Percentiles rank a stretch among this genome's conserved stretches.
Conservation (phyloP, 2,329 filamentous ascomycete genomes). For the Seiridium unicorne region DNA sequence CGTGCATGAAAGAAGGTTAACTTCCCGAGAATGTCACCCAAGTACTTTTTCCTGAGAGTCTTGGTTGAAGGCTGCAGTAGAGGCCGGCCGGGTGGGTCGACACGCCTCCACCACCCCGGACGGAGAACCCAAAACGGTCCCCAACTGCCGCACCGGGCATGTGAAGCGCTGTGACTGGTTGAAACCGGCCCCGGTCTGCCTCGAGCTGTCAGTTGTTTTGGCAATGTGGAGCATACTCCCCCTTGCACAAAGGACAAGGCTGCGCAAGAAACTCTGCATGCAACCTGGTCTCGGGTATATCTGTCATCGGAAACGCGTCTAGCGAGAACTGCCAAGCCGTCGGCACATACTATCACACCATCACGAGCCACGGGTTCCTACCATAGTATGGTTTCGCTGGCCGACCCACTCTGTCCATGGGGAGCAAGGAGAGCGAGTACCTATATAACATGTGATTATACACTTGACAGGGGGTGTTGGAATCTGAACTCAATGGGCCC, state of each 20-base stretch:
- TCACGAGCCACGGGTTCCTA: background rate
- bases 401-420: background rate
- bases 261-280: background rate
- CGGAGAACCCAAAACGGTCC: conserved; percentile 1
- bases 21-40: conserved; percentile 2
- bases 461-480: conserved; percentile 3
- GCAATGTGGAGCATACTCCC: background rate
- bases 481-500: background rate
- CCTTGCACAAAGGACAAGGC: conserved; percentile 4
- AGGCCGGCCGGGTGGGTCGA: background rate
- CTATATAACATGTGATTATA: conserved; percentile 7
- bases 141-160: conserved; percentile 2
- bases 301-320: background rate
- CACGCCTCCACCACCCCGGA: background rate
- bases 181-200: background rate
- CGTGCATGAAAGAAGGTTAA: background rate
- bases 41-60: background rate
- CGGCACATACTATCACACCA: conserved; percentile 4
- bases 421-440: no score
- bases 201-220: background rate
- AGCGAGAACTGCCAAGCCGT: background rate
- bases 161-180: background rate
- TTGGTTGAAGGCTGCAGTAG: background rate
- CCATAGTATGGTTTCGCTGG: background rate
- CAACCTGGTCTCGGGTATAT: background rate